Evolutionary conservation across 169 alveolate genomes (phyloP).

Genomic region (Plasmodium adleri): DNA sequence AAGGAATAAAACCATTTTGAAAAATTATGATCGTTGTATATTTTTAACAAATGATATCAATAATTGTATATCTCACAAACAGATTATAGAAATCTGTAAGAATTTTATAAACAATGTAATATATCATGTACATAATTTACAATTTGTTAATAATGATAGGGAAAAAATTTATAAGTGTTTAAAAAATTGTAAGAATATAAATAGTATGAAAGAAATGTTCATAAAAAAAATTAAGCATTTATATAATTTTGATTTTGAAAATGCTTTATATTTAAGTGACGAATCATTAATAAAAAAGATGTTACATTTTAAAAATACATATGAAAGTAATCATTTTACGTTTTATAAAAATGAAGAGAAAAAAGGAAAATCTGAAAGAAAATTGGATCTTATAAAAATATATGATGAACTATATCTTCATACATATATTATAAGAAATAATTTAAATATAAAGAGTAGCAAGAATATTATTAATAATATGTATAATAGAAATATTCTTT

Average conservation of each 20-base stretch:
- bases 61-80: conserved; percentile 15
- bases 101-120: conserved; percentile 18
- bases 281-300: conserved; percentile 36
- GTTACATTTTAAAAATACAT: conserved; percentile 6
- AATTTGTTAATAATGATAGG: neutral
- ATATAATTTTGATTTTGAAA: conserved; percentile 19
- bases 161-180: neutral
- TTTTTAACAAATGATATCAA: conserved; percentile 4
- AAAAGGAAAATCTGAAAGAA: conserved; percentile 11
- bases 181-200: conserved; percentile 24
- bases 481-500: conserved; percentile 15
- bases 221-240: conserved; percentile 31
- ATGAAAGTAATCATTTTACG: neutral
- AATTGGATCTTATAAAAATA: conserved; percentile 8
- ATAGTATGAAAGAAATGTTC: conserved; percentile 13
- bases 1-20: conserved; percentile 2
- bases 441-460: neutral
- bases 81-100: conserved; percentile 50
- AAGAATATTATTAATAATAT: neutral
- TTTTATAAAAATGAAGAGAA: neutral
- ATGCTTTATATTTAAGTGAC: conserved; percentile 46
- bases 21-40: conserved; percentile 36
- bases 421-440: neutral
- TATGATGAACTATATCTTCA: conserved; percentile 22
- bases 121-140: conserved; percentile 18